phyloP scores from a whole-genome alignment of 208 protist species.

The Leishmania guyanensis region DNA sequence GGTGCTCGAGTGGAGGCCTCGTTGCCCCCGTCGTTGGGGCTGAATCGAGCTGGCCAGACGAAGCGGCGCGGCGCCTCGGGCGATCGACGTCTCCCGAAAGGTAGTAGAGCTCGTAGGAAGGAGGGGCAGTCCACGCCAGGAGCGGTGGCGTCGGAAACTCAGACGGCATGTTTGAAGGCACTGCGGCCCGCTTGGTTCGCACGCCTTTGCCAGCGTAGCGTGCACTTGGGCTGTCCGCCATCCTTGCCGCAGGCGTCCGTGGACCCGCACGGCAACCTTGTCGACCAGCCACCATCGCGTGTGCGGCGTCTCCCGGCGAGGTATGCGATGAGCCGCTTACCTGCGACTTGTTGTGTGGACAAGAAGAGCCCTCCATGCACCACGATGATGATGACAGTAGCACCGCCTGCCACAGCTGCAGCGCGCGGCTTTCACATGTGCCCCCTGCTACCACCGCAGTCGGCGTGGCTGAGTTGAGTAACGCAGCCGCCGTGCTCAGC shows the following conservation, averaged over 20 bases:
- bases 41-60: neutral
- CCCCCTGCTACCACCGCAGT: neutral
- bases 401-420: conserved; percentile 9
- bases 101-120: conserved; percentile 27
- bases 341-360: neutral
- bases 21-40: neutral
- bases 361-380: neutral
- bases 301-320: neutral
- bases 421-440: conserved; percentile 8
- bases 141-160: neutral
- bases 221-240: neutral
- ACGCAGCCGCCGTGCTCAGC: neutral
- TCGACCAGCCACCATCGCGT: neutral
- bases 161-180: neutral
- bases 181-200: neutral
- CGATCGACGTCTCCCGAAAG: neutral
- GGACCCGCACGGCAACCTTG: neutral
- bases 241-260: neutral
- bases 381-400: neutral
- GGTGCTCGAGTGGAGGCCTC: neutral
- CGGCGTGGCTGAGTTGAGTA: neutral
- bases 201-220: neutral
- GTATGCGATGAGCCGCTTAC: neutral
- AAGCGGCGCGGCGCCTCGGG: neutral
- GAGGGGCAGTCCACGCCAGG: conserved; percentile 22